phyloP scores from a whole-genome alignment of 179 eudicot species.

The Spinacia oleracea region DNA sequence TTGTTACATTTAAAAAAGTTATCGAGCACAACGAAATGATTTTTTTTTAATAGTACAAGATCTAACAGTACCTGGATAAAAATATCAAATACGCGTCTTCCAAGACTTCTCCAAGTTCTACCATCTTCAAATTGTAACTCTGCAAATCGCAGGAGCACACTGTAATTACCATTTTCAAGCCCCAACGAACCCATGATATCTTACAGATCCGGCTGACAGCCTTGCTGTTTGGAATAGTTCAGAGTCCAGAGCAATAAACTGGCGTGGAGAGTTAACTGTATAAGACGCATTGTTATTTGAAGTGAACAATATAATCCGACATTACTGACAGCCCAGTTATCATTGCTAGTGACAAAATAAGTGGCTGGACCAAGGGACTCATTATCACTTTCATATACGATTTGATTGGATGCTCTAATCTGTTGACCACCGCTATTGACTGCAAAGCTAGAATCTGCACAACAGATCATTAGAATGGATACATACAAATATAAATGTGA shows the following conservation, averaged over 20 bases:
- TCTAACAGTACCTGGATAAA: conserved; percentile 57
- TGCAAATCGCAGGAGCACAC: conserved; percentile 60
- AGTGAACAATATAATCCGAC: conserved; percentile 51
- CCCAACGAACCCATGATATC: conserved; percentile 87
- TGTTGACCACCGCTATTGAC: conserved; percentile 71
- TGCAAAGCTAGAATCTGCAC: conserved; percentile 66
- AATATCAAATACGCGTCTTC: conserved; percentile 77
- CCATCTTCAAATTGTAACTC: conserved; percentile 44
- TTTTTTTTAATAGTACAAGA: background rate
- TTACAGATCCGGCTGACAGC: conserved; percentile 68
- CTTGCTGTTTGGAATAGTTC: conserved; percentile 70
- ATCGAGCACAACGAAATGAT: background rate
- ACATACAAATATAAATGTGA: no score
- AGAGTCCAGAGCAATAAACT: conserved; percentile 53
- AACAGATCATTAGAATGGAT: conserved; percentile 1
- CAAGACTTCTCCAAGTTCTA: conserved; percentile 57
- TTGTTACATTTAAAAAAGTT: no score
- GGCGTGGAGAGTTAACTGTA: conserved; percentile 31
- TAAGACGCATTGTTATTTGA: conserved; percentile 41
- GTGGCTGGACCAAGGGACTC: conserved; percentile 64
- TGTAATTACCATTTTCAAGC: conserved; percentile 81
- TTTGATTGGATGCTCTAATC: conserved; percentile 37
- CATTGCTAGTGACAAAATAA: conserved; percentile 40
- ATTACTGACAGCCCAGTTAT: conserved; percentile 84
- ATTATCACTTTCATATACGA: conserved; percentile 50